These are phyloP conservation scores for Claviceps digitariae DNA, from an alignment of 2,329 filamentous ascomycete genomes.

Conservation along the genomic window DNA sequence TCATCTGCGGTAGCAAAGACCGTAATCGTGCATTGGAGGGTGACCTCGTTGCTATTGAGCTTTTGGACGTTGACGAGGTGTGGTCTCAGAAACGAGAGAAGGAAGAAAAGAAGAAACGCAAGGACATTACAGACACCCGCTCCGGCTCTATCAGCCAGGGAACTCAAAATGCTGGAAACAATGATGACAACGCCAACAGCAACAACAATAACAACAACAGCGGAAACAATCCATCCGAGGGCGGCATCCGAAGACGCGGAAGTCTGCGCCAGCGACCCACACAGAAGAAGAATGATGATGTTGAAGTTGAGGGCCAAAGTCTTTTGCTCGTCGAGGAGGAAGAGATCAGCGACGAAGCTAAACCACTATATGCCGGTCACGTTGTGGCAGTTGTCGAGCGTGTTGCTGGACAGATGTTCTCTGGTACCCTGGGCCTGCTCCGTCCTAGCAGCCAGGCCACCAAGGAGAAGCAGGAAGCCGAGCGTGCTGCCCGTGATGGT, in stretches of 20 bases:
- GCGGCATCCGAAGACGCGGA: conserved; percentile 80
- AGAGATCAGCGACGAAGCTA: conserved; percentile 96
- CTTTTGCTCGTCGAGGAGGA: conserved; percentile 94
- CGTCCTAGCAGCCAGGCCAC: conserved; percentile 96
- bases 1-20: conserved; percentile 98
- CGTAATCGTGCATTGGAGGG: conserved; percentile 93
- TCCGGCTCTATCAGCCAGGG: conserved; percentile 62
- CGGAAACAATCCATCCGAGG: conserved; percentile 53
- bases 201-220: conserved; percentile 19
- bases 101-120: conserved; percentile 99
- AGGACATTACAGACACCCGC: conserved; percentile 91
- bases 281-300: conserved; percentile 99
- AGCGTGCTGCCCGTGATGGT: conserved; percentile 82
- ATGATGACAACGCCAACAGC: conserved; percentile 48
- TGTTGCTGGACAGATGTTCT: conserved; percentile 97
- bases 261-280: conserved; percentile 93
- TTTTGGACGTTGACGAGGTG: conserved; percentile 94
- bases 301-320: conserved; percentile 96
- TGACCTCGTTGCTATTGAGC: conserved; percentile 87
- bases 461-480: conserved; percentile 98
- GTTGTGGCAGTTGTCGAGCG: conserved; percentile 96
- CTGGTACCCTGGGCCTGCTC: conserved; percentile 82
- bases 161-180: conserved; percentile 46
- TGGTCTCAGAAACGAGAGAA: conserved; percentile 99
- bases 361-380: conserved; percentile 92